Base-by-base conservation (phyloP, 1,284 basidiomycete species). In the Sanghuangporus sanghuang region DNA sequence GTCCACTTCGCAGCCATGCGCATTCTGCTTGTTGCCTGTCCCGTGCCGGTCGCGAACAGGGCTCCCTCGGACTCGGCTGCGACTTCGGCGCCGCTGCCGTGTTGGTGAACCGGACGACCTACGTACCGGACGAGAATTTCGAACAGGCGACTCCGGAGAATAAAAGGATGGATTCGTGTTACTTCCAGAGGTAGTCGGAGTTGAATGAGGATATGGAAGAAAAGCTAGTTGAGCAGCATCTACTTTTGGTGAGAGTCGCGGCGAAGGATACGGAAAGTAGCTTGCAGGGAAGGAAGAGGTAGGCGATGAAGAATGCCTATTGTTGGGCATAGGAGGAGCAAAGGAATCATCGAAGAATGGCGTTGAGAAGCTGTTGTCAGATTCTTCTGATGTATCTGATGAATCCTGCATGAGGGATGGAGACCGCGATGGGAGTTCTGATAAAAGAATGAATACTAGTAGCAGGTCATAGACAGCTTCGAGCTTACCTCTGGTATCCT, bases 351-450 rank as follows among this genome's bases (percentile, higher is more conserved):
- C 36, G 23, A 63, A 36, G 62, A 63, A 58, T 23, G 54, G 46
- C 12, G 44, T 38, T 11, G 42, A 58, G 36, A n/a, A 23, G 27
- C 48, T 21, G 9, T 59, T 48, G 32, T 64, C 62, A 14, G 62
- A 64, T n/a, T 64, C 62, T 23, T 64, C 62, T 18, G 62, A 64
- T 3, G 62, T 54, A 18, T 52, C 49, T 23, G 62, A 64, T 16
- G 44, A 18, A 39, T 64, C 62, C 7, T 35, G 39, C 8, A 62
- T 46, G 18, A 62, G 60, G 23, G 60, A 53, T 16, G 60, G 60
- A 11, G 53, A 35, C 8, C 18, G 9, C 12, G 57, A 58, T 8
- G n/a, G n/a, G n/a, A 39, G 1, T 23, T 58, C 23, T 32, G 4
- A 23, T n/a, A 6, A 23, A 23, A 11, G 6, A 6, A 58, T 58